Base-by-base conservation (phyloP, 2,329 filamentous ascomycete species). In the Diaporthe eres region DNA sequence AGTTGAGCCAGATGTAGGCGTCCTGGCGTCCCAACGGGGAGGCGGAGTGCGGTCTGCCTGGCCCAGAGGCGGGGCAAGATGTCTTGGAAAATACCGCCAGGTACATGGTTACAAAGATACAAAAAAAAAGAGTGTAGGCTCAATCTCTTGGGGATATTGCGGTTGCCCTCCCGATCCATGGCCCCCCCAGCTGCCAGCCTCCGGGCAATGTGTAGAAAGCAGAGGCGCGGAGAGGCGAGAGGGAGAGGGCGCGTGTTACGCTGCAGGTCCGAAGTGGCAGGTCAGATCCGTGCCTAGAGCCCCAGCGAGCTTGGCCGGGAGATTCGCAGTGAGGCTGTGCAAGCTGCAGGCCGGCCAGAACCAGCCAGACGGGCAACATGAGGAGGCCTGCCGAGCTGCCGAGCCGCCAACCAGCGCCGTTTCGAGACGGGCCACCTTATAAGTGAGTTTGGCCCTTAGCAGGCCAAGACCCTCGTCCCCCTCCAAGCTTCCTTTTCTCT, bases 21-120 rank as follows among this genome's bases (percentile, higher is more conserved):
- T 42, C 39, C 39, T 42, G 31, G 34, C 57, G 53, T 28, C 15
- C 39, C 25, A 25, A 51, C 19, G 13, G 49, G 31, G 58, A 34
- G 74, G 74, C 74, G 72, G 74, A 61, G 74, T 76, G 31, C 47
- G 28, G 37, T 63, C 55, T 76, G 74, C 74, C 71, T 76, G 55
- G 74, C 15, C 71, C 7, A 25, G 71, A 25, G 70, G 71, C 55
- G 49, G 44, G 55, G 39, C 47, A 74, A 28, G 6, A 67, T 49
- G 71, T 71, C 74, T 76, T 70, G 55, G 55, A 39, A 49, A 44
- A 28, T 60, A 37, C 37, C 28, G 4, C 19, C 15, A 37, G 51
- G 53, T 60, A 71, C 31, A 44, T 58, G 10, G 47, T 34, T 55
- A 70, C 39, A 58, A 47, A 47, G 4, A 51, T 39, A 53, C 25